A percentile compares a stretch with the other conserved stretches of the same genome.
These are phyloP conservation scores for Coniochaeta sp. DNA, from an alignment of 2,329 filamentous ascomycete species.

Conservation along the genomic window DNA sequence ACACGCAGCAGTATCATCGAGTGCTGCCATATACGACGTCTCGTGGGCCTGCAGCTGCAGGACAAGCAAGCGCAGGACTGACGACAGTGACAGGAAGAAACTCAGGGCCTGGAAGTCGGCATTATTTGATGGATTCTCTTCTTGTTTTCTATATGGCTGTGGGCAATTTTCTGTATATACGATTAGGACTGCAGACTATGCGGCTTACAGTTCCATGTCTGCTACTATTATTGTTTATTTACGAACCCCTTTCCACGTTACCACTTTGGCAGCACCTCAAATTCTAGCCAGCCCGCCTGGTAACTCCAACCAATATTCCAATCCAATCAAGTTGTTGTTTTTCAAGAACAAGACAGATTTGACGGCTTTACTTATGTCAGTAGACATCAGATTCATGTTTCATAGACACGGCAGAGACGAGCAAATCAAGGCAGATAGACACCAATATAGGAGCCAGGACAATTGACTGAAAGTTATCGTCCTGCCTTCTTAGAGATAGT, in stretches of 20 bases:
- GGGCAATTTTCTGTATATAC: background rate
- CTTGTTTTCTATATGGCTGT: background rate
- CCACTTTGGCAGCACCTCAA: background rate
- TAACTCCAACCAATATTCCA: background rate
- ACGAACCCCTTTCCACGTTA: background rate
- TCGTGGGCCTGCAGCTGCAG: background rate
- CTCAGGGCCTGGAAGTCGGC: background rate
- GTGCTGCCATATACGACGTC: background rate
- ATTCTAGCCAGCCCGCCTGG: background rate
- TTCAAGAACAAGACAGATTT: background rate
- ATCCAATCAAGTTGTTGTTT: background rate
- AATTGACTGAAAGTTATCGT: background rate
- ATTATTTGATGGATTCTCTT: background rate
- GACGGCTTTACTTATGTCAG: background rate
- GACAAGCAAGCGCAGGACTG: background rate
- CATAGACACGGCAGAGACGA: background rate
- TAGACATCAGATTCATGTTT: background rate
- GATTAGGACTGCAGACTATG: background rate
- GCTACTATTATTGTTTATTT: background rate
- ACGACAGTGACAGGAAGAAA: background rate
- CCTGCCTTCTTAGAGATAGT: background rate
- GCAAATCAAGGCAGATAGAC: background rate
- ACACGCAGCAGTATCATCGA: background rate
- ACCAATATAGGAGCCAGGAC: background rate
- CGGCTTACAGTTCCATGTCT: background rate